phyloP scores from a whole-genome alignment of 345 rosid genomes.

The Eucalyptus globulus region DNA sequence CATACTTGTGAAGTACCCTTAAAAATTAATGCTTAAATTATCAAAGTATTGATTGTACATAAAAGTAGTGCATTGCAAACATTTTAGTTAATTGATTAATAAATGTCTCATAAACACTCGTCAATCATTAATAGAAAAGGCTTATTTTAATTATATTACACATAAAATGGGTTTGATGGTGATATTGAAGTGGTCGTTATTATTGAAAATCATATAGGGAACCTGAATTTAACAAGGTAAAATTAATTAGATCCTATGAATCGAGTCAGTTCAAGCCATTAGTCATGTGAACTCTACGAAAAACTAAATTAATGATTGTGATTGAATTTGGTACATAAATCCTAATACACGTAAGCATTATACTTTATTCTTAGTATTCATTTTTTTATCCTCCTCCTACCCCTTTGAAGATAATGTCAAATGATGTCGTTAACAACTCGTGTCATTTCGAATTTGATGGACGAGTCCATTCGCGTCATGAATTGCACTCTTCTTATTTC shows the following conservation, averaged over 20 bases:
- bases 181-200: not conserved
- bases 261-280: rapidly evolving
- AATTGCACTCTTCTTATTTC: not conserved
- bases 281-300: rapidly evolving
- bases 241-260: not conserved
- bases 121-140: not conserved
- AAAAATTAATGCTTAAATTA: not conserved
- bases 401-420: not conserved
- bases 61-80: not conserved
- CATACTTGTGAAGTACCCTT: not conserved
- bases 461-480: no score
- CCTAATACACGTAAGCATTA: not conserved
- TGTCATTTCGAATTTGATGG: not conserved
- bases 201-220: rapidly evolving
- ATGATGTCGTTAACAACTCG: not conserved
- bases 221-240: not conserved
- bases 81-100: not conserved
- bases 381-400: not conserved
- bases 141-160: not conserved
- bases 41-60: not conserved
- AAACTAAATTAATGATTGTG: not conserved
- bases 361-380: not conserved
- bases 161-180: not conserved
- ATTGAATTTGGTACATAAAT: not conserved
- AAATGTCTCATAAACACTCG: not conserved